Evolutionary conservation across 2,329 filamentous ascomycete species (phyloP).

Genomic region (Aspergillus uvarum): DNA sequence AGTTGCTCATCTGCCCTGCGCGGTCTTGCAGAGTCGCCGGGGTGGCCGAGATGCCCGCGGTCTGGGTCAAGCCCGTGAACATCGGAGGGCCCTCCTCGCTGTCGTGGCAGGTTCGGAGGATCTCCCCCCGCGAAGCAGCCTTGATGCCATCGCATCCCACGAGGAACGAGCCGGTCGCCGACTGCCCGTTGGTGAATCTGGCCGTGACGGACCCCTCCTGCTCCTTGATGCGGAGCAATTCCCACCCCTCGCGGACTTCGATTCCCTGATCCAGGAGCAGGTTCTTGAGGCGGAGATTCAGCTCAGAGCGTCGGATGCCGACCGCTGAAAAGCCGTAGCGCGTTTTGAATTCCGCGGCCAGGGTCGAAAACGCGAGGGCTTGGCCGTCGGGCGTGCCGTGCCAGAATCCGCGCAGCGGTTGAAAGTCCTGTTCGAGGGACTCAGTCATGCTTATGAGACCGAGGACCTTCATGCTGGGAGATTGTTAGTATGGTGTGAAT

Average conservation of each 20-base stretch:
- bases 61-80: constrained; percentile 2
- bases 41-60: background rate
- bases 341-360: background rate
- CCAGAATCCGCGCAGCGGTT: background rate
- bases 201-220: background rate
- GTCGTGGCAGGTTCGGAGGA: background rate
- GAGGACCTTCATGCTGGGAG: constrained; percentile 4
- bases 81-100: background rate
- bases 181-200: background rate
- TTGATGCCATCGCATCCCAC: constrained; percentile 10
- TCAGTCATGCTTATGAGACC: background rate
- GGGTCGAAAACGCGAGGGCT: background rate
- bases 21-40: background rate
- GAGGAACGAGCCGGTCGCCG: background rate
- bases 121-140: background rate
- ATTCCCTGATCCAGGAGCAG: background rate
- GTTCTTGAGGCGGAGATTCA: background rate
- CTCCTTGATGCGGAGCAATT: background rate
- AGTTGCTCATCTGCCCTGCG: background rate
- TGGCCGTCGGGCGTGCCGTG: background rate
- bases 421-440: background rate
- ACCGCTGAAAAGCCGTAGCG: background rate
- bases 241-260: background rate
- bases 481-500: background rate
- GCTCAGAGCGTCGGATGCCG: background rate